Conservation (phyloP, 208 protist species). For the Crithidia bombi region DNA sequence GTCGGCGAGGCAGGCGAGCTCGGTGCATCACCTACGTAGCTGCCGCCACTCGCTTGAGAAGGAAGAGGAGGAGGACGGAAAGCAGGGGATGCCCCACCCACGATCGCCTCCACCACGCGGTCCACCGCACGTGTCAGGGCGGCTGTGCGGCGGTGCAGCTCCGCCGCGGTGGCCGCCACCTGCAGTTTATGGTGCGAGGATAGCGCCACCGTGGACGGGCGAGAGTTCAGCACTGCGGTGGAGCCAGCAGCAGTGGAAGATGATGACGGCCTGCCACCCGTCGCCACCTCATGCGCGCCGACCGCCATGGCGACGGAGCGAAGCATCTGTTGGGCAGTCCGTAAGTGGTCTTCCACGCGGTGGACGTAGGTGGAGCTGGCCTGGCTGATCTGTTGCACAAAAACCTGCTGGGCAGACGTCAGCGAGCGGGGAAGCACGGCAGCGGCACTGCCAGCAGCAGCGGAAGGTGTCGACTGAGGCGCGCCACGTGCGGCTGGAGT, state of each 20-base stretch:
- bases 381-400: conserved; percentile 46
- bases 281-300: conserved; percentile 23
- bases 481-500: conserved; percentile 16
- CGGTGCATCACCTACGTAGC: neutral
- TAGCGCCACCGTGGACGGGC: conserved; percentile 22
- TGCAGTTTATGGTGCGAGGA: conserved; percentile 38
- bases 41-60: neutral
- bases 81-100: neutral
- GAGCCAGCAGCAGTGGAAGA: neutral
- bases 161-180: conserved; percentile 42
- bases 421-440: neutral
- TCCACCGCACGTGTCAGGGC: conserved; percentile 43
- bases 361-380: conserved; percentile 48
- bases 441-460: neutral
- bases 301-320: conserved; percentile 34
- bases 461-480: no score
- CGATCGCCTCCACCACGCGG: conserved; percentile 40
- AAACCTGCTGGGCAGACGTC: conserved; percentile 26
- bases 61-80: neutral
- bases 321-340: conserved; percentile 44
- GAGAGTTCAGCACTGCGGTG: neutral
- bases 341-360: conserved; percentile 53
- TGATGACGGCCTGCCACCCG: neutral
- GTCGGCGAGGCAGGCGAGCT: neutral
- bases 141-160: conserved; percentile 62